These are phyloP conservation scores for Pachysandra terminalis DNA, from an alignment of 164 flowering plant genomes.

Conservation along the genomic window DNA sequence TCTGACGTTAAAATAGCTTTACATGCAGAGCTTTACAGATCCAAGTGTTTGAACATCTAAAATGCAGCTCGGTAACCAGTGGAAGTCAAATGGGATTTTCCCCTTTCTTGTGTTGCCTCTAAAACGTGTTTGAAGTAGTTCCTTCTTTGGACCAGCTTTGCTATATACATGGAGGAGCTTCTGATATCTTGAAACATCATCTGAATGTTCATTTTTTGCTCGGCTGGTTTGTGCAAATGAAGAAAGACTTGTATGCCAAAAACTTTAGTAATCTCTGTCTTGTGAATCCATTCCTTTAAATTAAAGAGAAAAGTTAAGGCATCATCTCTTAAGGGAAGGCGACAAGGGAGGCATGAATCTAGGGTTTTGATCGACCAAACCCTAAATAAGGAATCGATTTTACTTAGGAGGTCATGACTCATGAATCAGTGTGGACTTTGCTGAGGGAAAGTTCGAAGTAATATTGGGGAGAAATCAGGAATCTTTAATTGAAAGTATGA, in stretches of 20 bases:
- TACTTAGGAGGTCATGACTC: too few species aligned
- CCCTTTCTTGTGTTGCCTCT: slow-evolving; percentile 71
- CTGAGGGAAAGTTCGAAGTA: too few species aligned
- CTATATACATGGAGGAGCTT: slow-evolving; percentile 51
- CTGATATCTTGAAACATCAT: slow-evolving; percentile 55
- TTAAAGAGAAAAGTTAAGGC: too few species aligned
- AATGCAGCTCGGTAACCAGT: slow-evolving; percentile 38
- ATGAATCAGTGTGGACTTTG: too few species aligned
- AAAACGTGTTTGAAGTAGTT: slow-evolving; percentile 39
- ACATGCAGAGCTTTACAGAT: slow-evolving; percentile 92
- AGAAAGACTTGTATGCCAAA: slow-evolving; percentile 50
- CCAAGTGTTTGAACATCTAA: slow-evolving; percentile 56
- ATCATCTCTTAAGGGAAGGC: too few species aligned
- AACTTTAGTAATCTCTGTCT: too few species aligned
- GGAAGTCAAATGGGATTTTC: slow-evolving; percentile 63
- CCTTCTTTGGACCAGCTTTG: slow-evolving; percentile 51
- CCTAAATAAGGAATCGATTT: too few species aligned
- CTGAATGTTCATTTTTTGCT: slow-evolving; percentile 49
- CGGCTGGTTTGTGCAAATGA: slow-evolving; percentile 67
- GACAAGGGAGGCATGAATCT: too few species aligned
- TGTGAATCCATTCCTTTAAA: too few species aligned
- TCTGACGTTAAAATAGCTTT: slow-evolving; percentile 67
- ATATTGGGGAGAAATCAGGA: too few species aligned
- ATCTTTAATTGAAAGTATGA: too few species aligned
- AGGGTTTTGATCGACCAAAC: too few species aligned